Base-by-base conservation (phyloP, 441 rosid species). In the Biscutella laevigata region DNA sequence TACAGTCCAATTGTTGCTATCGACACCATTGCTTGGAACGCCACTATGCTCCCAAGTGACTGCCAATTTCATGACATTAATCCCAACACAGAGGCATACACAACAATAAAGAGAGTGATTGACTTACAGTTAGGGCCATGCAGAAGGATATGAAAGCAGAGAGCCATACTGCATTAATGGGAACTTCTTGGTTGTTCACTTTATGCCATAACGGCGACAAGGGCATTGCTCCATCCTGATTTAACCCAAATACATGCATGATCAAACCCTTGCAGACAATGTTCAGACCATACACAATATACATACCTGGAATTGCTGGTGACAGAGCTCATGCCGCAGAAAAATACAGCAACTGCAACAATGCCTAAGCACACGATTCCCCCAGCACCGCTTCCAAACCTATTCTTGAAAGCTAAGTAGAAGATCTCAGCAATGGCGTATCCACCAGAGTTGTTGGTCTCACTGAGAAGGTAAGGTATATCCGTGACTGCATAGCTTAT, bases 151-250 rank as follows among this genome's bases (percentile, higher is more conserved):
- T 69, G 11, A 69, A 45, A 21, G 71, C 82, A 40, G 95, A 86
- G 17, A 82, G 77, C 98, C 98, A 92, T 44, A 92, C 95, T 5
- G 96, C 89, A 39, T 92, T 75, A n/a, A 88, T 60, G 8, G 96
- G 96, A 48, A 92, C 86, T 10, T 88, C 96, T 39, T 72, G 88
- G 60, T 71, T 68, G 79, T 92, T 92, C 41, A 86, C 96, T 81
- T 77, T 78, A 68, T 92, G 96, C 98, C 96, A 91, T 28, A 83
- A 54, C 1, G 81, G 73, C 3, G 96, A 88, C 44, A 71, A 35
- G 27, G 98, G 98, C 96, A 92, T 82, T 7, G 96, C 98, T 62
- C 98, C 94, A 56, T 92, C 77, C 98, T 91, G 79, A 14, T n/a
- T 14, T 11, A 35, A 7, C 34, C 26, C 24, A 34, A 2, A 33